A percentile compares a stretch with the other conserved stretches of the same genome.
Evolutionary conservation across 176 grass and related monocot genomes (phyloP).

Genomic region (Carex cristatella): DNA sequence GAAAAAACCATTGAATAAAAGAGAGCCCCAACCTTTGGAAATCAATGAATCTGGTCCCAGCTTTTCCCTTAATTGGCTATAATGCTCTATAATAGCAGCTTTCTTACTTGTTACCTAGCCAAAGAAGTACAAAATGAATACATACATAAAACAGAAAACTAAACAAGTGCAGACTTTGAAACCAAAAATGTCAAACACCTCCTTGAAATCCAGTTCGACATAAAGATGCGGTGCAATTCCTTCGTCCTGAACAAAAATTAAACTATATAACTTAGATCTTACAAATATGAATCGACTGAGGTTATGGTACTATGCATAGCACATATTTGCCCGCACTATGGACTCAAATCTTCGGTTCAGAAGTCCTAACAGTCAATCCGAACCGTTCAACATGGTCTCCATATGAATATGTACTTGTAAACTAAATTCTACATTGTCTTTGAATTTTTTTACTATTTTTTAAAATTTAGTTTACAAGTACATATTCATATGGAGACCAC

Average conservation of each 20-base stretch:
- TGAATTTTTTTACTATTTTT: no score
- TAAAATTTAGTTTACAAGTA: no score
- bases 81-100: conserved; percentile 78
- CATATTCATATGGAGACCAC: no score
- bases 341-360: no score
- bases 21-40: conserved; percentile 49
- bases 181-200: conserved; percentile 39
- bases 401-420: no score
- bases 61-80: conserved; percentile 78
- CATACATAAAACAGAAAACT: neutral
- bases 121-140: conserved; percentile 20
- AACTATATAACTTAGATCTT: neutral
- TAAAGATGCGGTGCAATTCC: conserved; percentile 81
- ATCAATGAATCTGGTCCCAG: conserved; percentile 76
- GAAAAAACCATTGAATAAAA: neutral
- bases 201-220: conserved; percentile 93
- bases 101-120: conserved; percentile 95
- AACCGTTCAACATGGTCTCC: no score
- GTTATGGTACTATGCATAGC: no score
- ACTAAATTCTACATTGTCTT: no score
- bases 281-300: neutral
- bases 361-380: no score
- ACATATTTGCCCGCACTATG: no score
- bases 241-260: conserved; percentile 56
- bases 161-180: conserved; percentile 10